phyloP scores from a whole-genome alignment of 208 protist species.

The Trypanosoma mega region DNA sequence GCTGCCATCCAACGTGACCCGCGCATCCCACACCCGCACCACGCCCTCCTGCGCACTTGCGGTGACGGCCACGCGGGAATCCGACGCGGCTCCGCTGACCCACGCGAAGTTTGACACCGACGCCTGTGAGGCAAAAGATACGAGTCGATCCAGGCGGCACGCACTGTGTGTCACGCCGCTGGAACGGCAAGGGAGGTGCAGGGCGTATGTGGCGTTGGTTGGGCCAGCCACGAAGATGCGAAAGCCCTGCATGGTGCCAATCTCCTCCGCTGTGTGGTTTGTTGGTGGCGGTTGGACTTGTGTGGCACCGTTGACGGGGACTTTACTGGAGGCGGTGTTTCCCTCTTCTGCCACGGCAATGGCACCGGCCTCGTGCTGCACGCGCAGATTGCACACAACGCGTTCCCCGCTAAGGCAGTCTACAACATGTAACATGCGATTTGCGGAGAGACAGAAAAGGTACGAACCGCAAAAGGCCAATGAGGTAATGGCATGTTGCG shows the following conservation, averaged over 20 bases:
- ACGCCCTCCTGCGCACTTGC: constrained; percentile 68
- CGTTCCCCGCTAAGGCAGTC: constrained; percentile 29
- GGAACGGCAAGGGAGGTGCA: constrained; percentile 14
- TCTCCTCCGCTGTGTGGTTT: too few relatives aligned
- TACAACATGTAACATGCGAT: constrained; percentile 48
- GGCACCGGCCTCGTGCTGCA: constrained; percentile 48
- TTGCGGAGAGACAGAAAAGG: constrained; percentile 51
- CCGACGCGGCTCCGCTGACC: constrained; percentile 30
- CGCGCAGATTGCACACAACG: constrained; percentile 32
- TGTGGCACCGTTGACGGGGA: not conserved
- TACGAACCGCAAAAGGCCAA: constrained; percentile 44
- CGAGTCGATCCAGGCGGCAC: constrained; percentile 39
- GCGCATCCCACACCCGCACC: constrained; percentile 75
- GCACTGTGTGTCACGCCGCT: not conserved
- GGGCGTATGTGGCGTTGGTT: constrained; percentile 53
- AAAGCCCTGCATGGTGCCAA: constrained; percentile 10
- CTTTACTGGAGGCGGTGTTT: not conserved
- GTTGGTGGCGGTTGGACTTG: too few relatives aligned
- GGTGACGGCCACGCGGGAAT: constrained; percentile 37
- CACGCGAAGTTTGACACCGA: constrained; percentile 58
- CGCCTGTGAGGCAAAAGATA: constrained; percentile 77
- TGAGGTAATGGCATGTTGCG: constrained; percentile 55
- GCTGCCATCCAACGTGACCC: not conserved
- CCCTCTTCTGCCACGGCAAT: constrained; percentile 34
- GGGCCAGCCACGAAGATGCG: constrained; percentile 61